phyloP scores from a whole-genome alignment of 352 stramenopile genomes.

The Thraustochytrium sp. region DNA sequence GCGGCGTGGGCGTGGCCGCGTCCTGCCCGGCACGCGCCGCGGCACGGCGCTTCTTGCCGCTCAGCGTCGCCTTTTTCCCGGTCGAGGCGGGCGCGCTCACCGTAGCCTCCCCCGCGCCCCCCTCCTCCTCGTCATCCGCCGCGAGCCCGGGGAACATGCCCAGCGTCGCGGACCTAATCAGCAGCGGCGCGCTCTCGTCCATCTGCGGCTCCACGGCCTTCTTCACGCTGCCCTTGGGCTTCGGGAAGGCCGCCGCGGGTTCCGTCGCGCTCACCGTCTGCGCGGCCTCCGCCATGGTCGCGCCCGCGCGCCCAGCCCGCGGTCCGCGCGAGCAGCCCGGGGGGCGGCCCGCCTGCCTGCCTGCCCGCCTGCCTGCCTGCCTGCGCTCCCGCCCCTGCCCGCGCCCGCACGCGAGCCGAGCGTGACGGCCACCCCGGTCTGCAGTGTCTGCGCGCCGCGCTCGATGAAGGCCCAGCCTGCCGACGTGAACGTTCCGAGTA shows the following conservation, averaged over 20 bases:
- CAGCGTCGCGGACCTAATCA: background rate
- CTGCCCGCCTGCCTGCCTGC: too few relatives aligned
- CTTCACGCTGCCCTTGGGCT: background rate
- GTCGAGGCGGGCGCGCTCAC: too few relatives aligned
- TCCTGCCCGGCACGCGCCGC: background rate
- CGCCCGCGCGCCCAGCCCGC: background rate
- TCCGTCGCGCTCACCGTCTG: background rate
- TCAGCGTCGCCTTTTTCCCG: too few relatives aligned
- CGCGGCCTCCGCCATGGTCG: background rate
- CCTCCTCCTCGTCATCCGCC: background rate
- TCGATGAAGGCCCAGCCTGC: too few relatives aligned
- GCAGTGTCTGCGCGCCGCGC: too few relatives aligned
- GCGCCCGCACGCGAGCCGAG: too few relatives aligned
- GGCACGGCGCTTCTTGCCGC: too few relatives aligned
- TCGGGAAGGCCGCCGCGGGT: background rate
- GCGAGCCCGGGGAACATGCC: background rate
- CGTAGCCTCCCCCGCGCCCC: background rate
- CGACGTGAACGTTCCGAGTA: too few relatives aligned
- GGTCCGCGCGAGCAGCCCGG: too few relatives aligned
- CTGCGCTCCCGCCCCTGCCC: too few relatives aligned
- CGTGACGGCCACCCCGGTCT: too few relatives aligned
- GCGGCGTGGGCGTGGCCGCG: background rate
- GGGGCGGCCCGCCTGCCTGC: too few relatives aligned
- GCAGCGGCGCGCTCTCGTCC: slow-evolving; percentile 7
- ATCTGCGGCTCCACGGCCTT: background rate